A percentile compares a stretch with the other conserved stretches of the same genome.
These are phyloP conservation scores for Aspergillus latus DNA, from an alignment of 2,329 filamentous ascomycete genomes.

Conservation along the genomic window DNA sequence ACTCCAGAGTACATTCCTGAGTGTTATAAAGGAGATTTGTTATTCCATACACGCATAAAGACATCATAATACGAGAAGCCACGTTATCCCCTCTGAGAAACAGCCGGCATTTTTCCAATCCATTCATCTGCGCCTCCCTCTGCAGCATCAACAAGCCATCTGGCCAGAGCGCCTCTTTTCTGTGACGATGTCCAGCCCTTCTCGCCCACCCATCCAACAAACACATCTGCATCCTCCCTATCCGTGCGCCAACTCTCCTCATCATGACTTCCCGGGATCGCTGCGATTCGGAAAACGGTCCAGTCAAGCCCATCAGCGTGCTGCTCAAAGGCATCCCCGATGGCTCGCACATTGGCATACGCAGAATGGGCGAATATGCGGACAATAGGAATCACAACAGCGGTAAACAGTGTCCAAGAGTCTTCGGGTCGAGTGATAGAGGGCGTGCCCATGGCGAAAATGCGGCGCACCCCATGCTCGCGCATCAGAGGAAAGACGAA, in stretches of 20 bases:
- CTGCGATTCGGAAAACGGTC: slow-evolving; percentile 4
- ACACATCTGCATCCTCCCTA: slow-evolving; percentile 4
- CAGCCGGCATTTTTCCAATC: slow-evolving; percentile 9
- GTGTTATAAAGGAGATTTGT: no score
- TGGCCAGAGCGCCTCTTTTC: not conserved
- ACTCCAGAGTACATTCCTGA: no score
- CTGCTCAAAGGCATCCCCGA: not conserved
- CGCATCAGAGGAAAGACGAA: slow-evolving; percentile 8
- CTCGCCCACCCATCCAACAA: slow-evolving; percentile 4
- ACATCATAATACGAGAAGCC: no score
- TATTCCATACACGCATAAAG: no score
- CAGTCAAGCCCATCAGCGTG: slow-evolving; percentile 1
- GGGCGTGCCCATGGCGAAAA: slow-evolving; percentile 1
- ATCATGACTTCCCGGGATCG: slow-evolving; percentile 1
- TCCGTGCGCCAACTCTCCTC: slow-evolving; percentile 4
- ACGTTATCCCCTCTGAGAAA: not conserved
- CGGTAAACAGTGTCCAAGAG: not conserved
- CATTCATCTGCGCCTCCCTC: slow-evolving; percentile 1
- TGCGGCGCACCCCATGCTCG: slow-evolving; percentile 1
- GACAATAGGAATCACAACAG: not conserved
- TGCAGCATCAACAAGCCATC: slow-evolving; percentile 8
- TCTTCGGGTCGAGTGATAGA: not conserved
- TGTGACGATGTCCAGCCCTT: slow-evolving; percentile 2
- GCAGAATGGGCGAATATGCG: slow-evolving; percentile 2
- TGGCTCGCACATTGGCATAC: not conserved